Evolutionary conservation across 2,329 filamentous ascomycete genomes (phyloP).

Genomic region (Anthostomella pinea): DNA sequence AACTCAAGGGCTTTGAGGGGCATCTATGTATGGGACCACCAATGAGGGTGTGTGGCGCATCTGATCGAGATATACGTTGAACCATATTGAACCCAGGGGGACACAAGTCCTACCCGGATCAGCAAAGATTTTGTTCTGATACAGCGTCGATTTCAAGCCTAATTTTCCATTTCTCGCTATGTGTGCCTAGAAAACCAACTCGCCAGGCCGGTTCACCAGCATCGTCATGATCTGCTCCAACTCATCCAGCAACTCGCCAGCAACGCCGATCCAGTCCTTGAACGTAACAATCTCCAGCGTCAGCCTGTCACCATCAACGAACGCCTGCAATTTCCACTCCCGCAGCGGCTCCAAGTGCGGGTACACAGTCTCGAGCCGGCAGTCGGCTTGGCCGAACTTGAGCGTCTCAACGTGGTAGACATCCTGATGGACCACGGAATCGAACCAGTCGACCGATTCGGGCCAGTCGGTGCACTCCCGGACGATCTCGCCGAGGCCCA

Average conservation of each 20-base stretch:
- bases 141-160: too few relatives aligned
- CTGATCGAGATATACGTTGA: too few relatives aligned
- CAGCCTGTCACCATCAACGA: slow-evolving; percentile 48
- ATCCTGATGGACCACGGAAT: slow-evolving; percentile 58
- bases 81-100: too few relatives aligned
- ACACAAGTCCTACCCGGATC: too few relatives aligned
- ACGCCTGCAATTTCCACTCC: slow-evolving; percentile 62
- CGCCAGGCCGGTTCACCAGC: slow-evolving; percentile 36
- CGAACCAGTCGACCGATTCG: slow-evolving; percentile 43
- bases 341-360: slow-evolving; percentile 54
- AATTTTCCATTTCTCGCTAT: too few relatives aligned
- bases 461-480: slow-evolving; percentile 46
- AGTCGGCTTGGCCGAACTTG: slow-evolving; percentile 34
- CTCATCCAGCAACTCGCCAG: slow-evolving; percentile 49
- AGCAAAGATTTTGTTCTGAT: too few relatives aligned
- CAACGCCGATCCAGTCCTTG: slow-evolving; percentile 52
- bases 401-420: slow-evolving; percentile 60
- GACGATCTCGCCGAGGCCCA: slow-evolving; percentile 54
- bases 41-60: too few relatives aligned
- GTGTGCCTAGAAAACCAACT: slow-evolving; percentile 26
- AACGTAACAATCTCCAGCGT: slow-evolving; percentile 60
- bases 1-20: too few relatives aligned
- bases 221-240: slow-evolving; percentile 40
- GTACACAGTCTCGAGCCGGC: slow-evolving; percentile 56
- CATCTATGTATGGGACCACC: too few relatives aligned